These are phyloP conservation scores for Globisporangium sylvaticum DNA, from an alignment of 352 stramenopile genomes.

Conservation along the genomic window DNA sequence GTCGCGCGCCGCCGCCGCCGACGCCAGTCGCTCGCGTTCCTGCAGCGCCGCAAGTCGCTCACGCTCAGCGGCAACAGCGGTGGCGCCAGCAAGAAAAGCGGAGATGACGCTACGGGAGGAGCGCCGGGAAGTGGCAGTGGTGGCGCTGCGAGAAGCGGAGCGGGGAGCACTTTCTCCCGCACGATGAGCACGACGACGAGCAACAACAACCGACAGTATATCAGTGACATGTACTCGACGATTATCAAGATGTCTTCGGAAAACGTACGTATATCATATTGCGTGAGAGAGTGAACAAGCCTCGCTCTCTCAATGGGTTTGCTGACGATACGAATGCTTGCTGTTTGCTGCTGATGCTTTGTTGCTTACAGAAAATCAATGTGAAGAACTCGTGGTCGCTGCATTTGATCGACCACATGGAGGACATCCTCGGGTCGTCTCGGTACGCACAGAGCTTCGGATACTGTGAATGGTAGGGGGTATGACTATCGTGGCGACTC, in stretches of 20 bases:
- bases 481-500: not conserved
- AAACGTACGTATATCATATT: conserved; percentile 52
- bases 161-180: conserved; percentile 4
- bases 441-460: conserved; percentile 27
- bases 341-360: not conserved
- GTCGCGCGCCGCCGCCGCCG: conserved; percentile 53
- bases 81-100: conserved; percentile 24
- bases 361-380: conserved; percentile 91
- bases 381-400: conserved; percentile 96
- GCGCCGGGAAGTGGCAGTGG: not conserved
- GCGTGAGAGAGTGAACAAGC: not conserved
- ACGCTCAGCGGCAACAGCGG: conserved; percentile 30
- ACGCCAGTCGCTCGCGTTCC: conserved; percentile 64
- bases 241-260: conserved; percentile 92
- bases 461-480: not conserved
- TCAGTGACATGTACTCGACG: conserved; percentile 90
- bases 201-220: conserved; percentile 66
- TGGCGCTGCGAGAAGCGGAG: not conserved
- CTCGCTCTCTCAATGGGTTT: not conserved
- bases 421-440: conserved; percentile 86
- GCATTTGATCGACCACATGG: conserved; percentile 97
- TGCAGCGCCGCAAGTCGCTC: conserved; percentile 66
- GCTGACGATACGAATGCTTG: not conserved
- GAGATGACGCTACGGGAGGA: conserved; percentile 2
- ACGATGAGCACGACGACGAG: conserved; percentile 5